These are phyloP conservation scores for Gorgonomyces haynaldii DNA, from an alignment of 192 early-diverging fungal genomes.

Conservation along the genomic window DNA sequence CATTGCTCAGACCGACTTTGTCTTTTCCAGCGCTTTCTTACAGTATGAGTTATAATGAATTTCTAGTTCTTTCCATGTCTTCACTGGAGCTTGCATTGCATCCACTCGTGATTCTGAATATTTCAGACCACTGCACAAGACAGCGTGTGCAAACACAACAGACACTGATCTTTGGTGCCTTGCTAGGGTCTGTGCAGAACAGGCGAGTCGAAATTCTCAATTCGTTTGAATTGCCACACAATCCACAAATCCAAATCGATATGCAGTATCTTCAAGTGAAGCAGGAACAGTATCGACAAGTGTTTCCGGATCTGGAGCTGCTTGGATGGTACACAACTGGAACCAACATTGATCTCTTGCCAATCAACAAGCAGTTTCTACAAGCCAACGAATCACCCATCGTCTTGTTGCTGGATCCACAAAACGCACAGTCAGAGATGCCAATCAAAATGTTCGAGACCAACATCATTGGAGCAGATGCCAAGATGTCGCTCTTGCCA, in stretches of 20 bases:
- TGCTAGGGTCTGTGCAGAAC: constrained; percentile 63
- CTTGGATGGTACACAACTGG: constrained; percentile 81
- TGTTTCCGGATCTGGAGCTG: constrained; percentile 71
- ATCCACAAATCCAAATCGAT: constrained; percentile 34
- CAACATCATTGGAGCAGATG: constrained; percentile 40
- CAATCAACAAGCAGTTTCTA: constrained; percentile 41
- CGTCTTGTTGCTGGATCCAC: constrained; percentile 59
- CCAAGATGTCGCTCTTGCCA: constrained; percentile 52
- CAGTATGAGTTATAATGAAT: too few species aligned
- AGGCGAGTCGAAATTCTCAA: constrained; percentile 77
- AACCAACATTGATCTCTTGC: constrained; percentile 50
- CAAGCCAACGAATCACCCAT: constrained; percentile 63
- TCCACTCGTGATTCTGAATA: constrained; percentile 76
- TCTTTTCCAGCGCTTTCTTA: too few species aligned
- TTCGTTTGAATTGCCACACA: constrained; percentile 64
- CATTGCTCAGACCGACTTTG: too few species aligned
- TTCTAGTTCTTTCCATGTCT: too few species aligned
- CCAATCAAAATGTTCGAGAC: constrained; percentile 73
- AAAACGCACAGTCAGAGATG: constrained; percentile 42
- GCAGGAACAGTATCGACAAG: constrained; percentile 72
- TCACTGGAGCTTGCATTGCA: too few species aligned
- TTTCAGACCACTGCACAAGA: constrained; percentile 78
- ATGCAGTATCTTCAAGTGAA: constrained; percentile 55
- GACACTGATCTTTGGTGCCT: constrained; percentile 53
- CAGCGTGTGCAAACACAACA: background rate